Conservation (phyloP, 2,329 filamentous ascomycete species). For the Microdochium bolleyi region DNA sequence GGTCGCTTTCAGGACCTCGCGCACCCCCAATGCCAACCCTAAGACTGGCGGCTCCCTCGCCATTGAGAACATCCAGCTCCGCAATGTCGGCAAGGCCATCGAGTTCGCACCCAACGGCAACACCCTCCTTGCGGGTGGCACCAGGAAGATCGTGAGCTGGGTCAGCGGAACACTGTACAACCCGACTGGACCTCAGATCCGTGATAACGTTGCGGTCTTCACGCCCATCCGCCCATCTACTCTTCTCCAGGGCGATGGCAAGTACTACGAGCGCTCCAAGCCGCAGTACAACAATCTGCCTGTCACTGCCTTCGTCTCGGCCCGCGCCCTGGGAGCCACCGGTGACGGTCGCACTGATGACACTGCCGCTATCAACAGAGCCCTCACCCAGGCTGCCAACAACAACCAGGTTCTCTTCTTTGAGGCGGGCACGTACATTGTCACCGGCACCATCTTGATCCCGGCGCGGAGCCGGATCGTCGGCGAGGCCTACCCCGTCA, state of each 20-base stretch:
- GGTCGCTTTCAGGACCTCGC: slow-evolving; percentile 35
- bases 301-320: slow-evolving; percentile 55
- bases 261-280: slow-evolving; percentile 67
- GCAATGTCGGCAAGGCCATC: slow-evolving; percentile 25
- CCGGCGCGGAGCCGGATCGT: slow-evolving; percentile 45
- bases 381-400: slow-evolving; percentile 48
- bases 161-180: slow-evolving; percentile 62
- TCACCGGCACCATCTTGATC: slow-evolving; percentile 45
- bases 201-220: slow-evolving; percentile 35
- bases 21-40: slow-evolving; percentile 17
- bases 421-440: slow-evolving; percentile 53
- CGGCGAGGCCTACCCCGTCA: slow-evolving; percentile 48
- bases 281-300: slow-evolving; percentile 62
- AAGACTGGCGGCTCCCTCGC: slow-evolving; percentile 33
- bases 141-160: slow-evolving; percentile 47
- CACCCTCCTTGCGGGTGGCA: slow-evolving; percentile 42
- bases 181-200: slow-evolving; percentile 35
- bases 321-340: slow-evolving; percentile 58
- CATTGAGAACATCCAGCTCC: slow-evolving; percentile 39
- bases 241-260: slow-evolving; percentile 28
- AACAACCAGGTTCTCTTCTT: slow-evolving; percentile 49
- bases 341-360: slow-evolving; percentile 73
- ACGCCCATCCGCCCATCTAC: slow-evolving; percentile 44
- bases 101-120: slow-evolving; percentile 38
- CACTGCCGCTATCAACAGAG: slow-evolving; percentile 58